A percentile compares a stretch with the other conserved stretches of the same genome.
Evolutionary conservation across 108 stramenopile species (phyloP).

Genomic region (Schizochytrium sp.): DNA sequence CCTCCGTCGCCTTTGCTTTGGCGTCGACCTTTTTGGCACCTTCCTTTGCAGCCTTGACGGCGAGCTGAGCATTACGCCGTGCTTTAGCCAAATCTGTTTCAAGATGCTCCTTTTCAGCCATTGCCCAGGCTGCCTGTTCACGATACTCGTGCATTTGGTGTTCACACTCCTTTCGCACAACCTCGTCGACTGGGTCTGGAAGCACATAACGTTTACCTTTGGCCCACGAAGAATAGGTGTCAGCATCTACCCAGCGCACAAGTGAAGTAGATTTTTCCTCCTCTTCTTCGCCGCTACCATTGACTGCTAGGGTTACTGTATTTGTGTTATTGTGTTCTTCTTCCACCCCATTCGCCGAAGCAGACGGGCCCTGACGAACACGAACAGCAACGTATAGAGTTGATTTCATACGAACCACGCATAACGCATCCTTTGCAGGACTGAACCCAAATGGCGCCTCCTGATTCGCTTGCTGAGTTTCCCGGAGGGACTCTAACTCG

Average conservation of each 20-base stretch:
- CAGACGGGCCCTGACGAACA: too few relatives aligned
- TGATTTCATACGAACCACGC: background rate
- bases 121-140: conserved; percentile 51
- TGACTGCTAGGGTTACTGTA: background rate
- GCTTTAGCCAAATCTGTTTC: conserved; percentile 28
- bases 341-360: too few relatives aligned
- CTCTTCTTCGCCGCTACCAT: background rate
- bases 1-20: conserved; percentile 28
- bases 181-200: background rate
- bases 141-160: conserved; percentile 2
- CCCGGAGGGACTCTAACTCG: background rate
- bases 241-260: background rate
- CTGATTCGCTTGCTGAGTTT: background rate
- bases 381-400: background rate
- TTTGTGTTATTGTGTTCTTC: too few relatives aligned
- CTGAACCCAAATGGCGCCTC: conserved; percentile 8
- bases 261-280: background rate
- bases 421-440: background rate
- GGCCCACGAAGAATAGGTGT: background rate
- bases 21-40: conserved; percentile 34
- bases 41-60: conserved; percentile 48
- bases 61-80: conserved; percentile 45
- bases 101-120: conserved; percentile 35
- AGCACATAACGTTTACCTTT: background rate
- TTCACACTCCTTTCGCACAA: conserved; percentile 9